A percentile compares a stretch with the other conserved stretches of the same genome.
Conservation (phyloP, 2,329 filamentous ascomycete genomes). For the Thermoascus crustaceus region DNA sequence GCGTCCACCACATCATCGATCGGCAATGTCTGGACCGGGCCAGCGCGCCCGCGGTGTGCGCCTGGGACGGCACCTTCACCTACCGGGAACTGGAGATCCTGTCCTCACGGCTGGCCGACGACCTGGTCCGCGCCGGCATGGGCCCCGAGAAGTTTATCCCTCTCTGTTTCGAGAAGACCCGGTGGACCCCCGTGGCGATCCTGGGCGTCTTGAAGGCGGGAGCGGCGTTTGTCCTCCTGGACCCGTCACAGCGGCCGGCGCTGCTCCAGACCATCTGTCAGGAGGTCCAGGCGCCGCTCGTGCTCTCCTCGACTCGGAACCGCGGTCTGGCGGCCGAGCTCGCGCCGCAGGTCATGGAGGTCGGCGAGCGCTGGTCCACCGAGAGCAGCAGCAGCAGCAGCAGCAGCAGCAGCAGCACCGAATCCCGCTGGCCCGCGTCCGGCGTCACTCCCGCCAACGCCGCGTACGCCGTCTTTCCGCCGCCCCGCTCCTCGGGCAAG, state of each 20-base stretch:
- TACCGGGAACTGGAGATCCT: slow-evolving; percentile 4
- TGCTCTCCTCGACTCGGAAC: not conserved
- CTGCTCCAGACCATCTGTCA: not conserved
- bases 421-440: too few relatives aligned
- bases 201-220: not conserved
- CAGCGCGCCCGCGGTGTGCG: slow-evolving; percentile 1
- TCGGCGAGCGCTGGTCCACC: not conserved
- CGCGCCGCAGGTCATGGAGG: not conserved
- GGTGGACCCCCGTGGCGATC: not conserved
- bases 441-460: not conserved
- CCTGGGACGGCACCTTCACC: slow-evolving; percentile 7
- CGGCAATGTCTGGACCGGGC: not conserved
- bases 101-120: slow-evolving; percentile 2
- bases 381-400: not conserved
- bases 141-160: slow-evolving; percentile 1
- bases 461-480: slow-evolving; percentile 47
- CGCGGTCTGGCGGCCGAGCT: too few relatives aligned
- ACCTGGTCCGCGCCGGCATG: not conserved
- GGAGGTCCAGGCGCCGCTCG: not conserved
- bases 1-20: not conserved
- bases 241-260: not conserved
- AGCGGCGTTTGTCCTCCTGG: not conserved
- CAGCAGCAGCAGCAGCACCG: not conserved
- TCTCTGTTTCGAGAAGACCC: slow-evolving; percentile 3
- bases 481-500: slow-evolving; percentile 41